Conservation (phyloP, 164 flowering plant genomes). For the Warburgia ugandensis region DNA sequence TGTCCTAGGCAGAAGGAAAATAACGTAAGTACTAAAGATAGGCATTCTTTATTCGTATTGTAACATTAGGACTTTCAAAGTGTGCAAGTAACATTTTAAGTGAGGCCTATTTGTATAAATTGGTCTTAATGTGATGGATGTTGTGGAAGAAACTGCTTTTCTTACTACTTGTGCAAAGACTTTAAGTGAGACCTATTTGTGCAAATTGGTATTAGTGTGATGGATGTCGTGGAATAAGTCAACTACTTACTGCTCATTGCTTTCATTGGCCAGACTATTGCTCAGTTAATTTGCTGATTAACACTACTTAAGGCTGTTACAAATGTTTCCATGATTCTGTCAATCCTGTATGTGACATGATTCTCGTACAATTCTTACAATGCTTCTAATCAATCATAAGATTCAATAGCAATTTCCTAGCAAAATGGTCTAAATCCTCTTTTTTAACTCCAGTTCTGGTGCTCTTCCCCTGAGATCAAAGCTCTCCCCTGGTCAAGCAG, state of each 20-base stretch:
- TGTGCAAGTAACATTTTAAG: too few species aligned
- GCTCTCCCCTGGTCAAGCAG: conserved; percentile 54
- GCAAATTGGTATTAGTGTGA: too few species aligned
- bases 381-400: not conserved
- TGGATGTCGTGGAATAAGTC: too few species aligned
- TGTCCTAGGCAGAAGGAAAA: too few species aligned
- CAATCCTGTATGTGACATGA: not conserved
- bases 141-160: too few species aligned
- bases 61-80: too few species aligned
- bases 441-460: conserved; percentile 34
- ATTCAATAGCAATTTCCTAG: not conserved
- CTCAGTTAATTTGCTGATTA: not conserved
- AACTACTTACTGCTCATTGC: not conserved
- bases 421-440: not conserved
- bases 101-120: too few species aligned
- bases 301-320: not conserved
- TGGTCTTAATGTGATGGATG: too few species aligned
- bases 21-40: too few species aligned
- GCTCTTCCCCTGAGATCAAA: conserved; percentile 35
- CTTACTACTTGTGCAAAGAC: too few species aligned
- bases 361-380: not conserved
- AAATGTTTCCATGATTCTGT: not conserved
- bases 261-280: not conserved
- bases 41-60: too few species aligned
- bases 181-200: too few species aligned